Evolutionary conservation across 768 basidiomycete genomes (phyloP), one percentile per base, ranked within the genome.

Genomic region (Rhizopogon vesiculosus): DNA sequence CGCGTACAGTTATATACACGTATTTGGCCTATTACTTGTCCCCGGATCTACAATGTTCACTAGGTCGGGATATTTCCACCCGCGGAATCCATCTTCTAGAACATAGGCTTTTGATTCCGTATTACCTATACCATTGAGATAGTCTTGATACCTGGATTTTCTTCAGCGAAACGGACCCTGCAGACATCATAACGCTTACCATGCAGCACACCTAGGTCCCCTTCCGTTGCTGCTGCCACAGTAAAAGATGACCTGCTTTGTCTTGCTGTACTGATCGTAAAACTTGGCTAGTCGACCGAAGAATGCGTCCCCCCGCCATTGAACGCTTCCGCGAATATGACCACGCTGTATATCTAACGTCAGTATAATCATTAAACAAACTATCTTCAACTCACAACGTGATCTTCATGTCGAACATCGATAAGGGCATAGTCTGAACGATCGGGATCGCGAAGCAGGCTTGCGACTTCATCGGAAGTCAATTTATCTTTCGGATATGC

Each of bases 181-280:
- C 12, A 16, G 19, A 25, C 1, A 38, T 35, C 5, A n/a, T 35
- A 22, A 54, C 31, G 22, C 71, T 33, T 64, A 82, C 83, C 81
- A 84, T 64, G 75, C 77, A 18, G 81, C 82, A 65, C 77, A 81
- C 12, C 82, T 71, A 15, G 82, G 80, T 1, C 72, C 82, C 29
- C 83, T 70, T 16, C 81, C 81, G 42, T 70, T 68, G 1, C 79
- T 82, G 59, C 78, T 78, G 42, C 72, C 67, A 54, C 80, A 84
- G 55, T 83, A 83, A 56, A 84, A 84, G 7, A 84, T 74, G 8
- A 84, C 79, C 12, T 69, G 66, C 9, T 67, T 60, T 0, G 70
- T 76, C 22, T 71, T 61, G 49, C 68, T 68, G 59, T 78, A 74
- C 50, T 70, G 68, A 29, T 77, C 69, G 29, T 75, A 71, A 60